Conservation (phyloP, 225 moss, liverwort and hornwort species). For the Pleurozium schreberi region DNA sequence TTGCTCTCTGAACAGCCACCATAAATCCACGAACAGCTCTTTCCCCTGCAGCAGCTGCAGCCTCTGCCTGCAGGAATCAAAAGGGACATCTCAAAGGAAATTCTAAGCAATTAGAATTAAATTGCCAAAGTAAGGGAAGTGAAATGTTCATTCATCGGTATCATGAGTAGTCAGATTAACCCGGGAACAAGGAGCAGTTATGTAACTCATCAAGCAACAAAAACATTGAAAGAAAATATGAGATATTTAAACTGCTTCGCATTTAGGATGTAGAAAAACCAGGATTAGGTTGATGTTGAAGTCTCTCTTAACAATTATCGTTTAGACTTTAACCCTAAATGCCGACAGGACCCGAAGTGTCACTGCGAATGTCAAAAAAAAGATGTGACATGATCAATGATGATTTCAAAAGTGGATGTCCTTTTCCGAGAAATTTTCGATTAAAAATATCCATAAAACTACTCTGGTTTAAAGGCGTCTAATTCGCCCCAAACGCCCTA, state of each 20-base stretch:
- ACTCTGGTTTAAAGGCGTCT: background rate
- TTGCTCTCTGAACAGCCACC: slow-evolving; percentile 98
- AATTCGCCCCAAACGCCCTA: background rate
- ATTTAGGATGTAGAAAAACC: background rate
- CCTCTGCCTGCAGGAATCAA: slow-evolving; percentile 71
- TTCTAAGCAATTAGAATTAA: background rate
- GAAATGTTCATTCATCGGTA: background rate
- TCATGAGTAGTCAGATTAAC: background rate
- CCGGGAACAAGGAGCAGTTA: background rate
- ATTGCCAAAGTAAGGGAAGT: background rate
- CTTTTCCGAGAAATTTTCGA: background rate
- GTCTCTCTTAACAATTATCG: background rate
- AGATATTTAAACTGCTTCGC: background rate
- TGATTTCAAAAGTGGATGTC: background rate
- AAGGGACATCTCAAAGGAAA: background rate
- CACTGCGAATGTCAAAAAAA: background rate
- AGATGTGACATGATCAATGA: background rate
- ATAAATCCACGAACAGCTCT: slow-evolving; percentile 93
- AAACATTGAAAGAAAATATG: background rate
- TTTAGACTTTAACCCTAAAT: background rate
- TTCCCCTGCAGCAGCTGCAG: slow-evolving; percentile 95
- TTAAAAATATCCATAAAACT: background rate
- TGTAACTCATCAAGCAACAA: background rate
- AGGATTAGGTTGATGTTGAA: background rate
- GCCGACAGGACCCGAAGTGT: background rate